Evolutionary conservation across 2,329 filamentous ascomycete species (phyloP), one percentile per base, ranked within the genome.

Genomic region (Aureobasidium uvarum): DNA sequence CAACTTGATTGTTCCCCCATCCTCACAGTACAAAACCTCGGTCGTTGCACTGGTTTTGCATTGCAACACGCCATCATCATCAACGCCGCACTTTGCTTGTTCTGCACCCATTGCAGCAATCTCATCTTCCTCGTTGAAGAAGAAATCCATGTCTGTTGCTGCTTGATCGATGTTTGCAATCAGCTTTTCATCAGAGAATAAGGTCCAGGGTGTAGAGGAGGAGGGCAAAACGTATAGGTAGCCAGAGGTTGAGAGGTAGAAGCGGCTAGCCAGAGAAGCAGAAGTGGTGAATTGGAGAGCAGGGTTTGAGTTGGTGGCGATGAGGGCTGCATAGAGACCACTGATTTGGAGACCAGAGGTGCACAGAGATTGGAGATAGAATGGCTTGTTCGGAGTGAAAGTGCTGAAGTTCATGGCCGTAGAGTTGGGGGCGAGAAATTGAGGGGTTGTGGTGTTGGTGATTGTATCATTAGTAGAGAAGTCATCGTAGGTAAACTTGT

Each of bases 71-170:
- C 58, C 58, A 7, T 45, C 33, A 1, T 6, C 58, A 41, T 50
- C 58, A n/a, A 62, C 45, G n/a, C 33, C 36, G 41, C 58, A 62
- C 18, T 1, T 31, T 1, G 36, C 45, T 8, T 10, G 41, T 14
- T 62, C 20, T 18, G n/a, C 56, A 3, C n/a, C 56, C 10, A 18
- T 16, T 2, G 71, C 71, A 4, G 65, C 69, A 3, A 70, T 66
- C 45, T 76, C 64, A 18, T 70, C 69, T 20, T 72, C 68, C 33
- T 71, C 70, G 4, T 77, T 66, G 25, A 73, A 73, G 62, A 79
- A 76, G 10, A 78, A 74, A 6, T 81, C 78, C 59, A 76, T 75
- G 16, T 74, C 69, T 8, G 76, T 65, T 72, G 75, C 62, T 71
- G 74, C 58, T 81, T 71, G 79, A 81, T 82, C 60, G 18, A 54